Conservation (phyloP, 208 protist genomes). For the Trypanosoma scelopori region DNA sequence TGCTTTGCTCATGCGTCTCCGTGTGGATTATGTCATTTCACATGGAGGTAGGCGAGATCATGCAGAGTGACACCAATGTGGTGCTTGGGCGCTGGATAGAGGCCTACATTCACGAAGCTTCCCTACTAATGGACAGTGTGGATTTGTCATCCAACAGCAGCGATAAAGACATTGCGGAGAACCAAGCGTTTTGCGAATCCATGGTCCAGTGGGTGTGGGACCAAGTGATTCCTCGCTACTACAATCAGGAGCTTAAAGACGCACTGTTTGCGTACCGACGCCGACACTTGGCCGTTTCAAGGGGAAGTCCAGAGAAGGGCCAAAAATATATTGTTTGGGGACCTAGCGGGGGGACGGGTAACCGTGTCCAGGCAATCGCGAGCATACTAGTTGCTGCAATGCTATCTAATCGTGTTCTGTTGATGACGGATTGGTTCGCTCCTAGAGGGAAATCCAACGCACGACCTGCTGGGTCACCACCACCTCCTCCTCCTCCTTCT, state of each 20-base stretch:
- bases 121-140: not conserved
- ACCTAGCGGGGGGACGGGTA: constrained; percentile 36
- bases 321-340: constrained; percentile 42
- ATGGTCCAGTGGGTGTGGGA: constrained; percentile 23
- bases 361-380: constrained; percentile 30
- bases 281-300: constrained; percentile 18
- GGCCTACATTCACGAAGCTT: constrained; percentile 7
- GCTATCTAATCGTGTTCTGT: constrained; percentile 28
- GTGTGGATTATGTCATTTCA: not conserved
- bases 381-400: constrained; percentile 29
- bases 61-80: too few relatives aligned
- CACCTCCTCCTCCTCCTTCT: constrained; percentile 22
- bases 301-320: constrained; percentile 10
- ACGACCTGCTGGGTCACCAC: constrained; percentile 6
- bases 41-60: not conserved
- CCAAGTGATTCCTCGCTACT: constrained; percentile 17
- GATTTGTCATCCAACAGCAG: not conserved
- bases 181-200: constrained; percentile 12
- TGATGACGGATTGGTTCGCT: constrained; percentile 41
- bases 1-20: not conserved
- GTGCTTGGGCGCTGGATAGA: constrained; percentile 9
- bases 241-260: constrained; percentile 10
- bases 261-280: constrained; percentile 14
- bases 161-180: constrained; percentile 5
- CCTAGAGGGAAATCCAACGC: constrained; percentile 9